These are phyloP conservation scores for Candida montana DNA, from an alignment of 805 yeast genomes.

Conservation along the genomic window DNA sequence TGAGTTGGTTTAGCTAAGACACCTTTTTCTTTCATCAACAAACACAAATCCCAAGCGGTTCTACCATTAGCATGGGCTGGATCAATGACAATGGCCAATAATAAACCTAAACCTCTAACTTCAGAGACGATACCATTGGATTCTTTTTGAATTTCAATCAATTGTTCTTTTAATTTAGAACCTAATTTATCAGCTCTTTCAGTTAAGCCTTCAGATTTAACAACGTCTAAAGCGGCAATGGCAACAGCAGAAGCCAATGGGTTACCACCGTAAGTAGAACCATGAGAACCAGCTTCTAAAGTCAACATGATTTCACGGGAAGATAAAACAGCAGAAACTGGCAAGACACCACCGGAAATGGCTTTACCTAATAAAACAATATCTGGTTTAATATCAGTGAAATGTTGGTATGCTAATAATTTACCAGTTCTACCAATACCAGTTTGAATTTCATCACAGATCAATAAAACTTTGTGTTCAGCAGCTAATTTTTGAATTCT, in stretches of 20 bases:
- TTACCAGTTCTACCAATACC: slow-evolving; percentile 98
- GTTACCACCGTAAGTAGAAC: slow-evolving; percentile 97
- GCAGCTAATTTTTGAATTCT: slow-evolving; percentile 71
- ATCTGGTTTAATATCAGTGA: slow-evolving; percentile 75
- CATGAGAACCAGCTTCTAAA: slow-evolving; percentile 93
- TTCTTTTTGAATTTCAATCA: slow-evolving; percentile 45
- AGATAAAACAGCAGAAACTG: slow-evolving; percentile 87
- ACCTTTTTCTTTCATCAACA: slow-evolving; percentile 82
- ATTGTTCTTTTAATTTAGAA: slow-evolving; percentile 54
- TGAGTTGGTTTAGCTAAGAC: slow-evolving; percentile 96
- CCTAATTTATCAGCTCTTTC: slow-evolving; percentile 76
- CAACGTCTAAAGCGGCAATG: slow-evolving; percentile 87
- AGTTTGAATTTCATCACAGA: slow-evolving; percentile 96
- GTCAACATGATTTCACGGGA: slow-evolving; percentile 87
- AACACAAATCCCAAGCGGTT: slow-evolving; percentile 94
- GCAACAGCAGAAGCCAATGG: slow-evolving; percentile 92
- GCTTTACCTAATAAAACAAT: slow-evolving; percentile 90
- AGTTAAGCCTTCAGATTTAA: slow-evolving; percentile 78
- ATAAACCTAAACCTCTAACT: slow-evolving; percentile 68
- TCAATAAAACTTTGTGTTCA: slow-evolving; percentile 78
- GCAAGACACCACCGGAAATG: slow-evolving; percentile 89
- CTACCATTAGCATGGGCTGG: slow-evolving; percentile 77
- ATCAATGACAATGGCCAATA: slow-evolving; percentile 90
- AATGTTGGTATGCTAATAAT: slow-evolving; percentile 87
- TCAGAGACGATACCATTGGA: slow-evolving; percentile 52